Percentiles rank a stretch among this genome's conserved stretches.
Conservation (phyloP, 441 rosid species). For the Manihot esculenta region DNA sequence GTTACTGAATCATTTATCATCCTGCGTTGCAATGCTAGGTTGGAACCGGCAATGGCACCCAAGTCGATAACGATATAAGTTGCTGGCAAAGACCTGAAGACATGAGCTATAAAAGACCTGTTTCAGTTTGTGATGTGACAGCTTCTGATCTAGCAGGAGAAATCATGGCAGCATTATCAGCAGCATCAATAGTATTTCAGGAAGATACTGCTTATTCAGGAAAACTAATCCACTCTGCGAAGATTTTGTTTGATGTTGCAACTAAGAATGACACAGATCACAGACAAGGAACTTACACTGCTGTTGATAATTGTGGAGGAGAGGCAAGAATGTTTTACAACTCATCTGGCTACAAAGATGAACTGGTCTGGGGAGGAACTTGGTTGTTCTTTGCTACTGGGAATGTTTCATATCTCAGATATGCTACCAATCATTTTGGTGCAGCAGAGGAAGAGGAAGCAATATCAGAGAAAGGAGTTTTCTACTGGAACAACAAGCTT, state of each 20-base stretch:
- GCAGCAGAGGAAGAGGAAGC: slow-evolving; percentile 43
- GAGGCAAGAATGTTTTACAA: slow-evolving; percentile 44
- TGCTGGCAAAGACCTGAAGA: slow-evolving; percentile 78
- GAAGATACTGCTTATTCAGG: slow-evolving; percentile 38
- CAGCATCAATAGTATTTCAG: slow-evolving; percentile 56
- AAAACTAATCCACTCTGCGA: slow-evolving; percentile 31
- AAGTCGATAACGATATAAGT: slow-evolving; percentile 33
- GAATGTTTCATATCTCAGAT: slow-evolving; percentile 42
- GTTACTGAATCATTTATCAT: neutral
- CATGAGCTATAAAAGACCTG: slow-evolving; percentile 47
- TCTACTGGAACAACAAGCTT: slow-evolving; percentile 65
- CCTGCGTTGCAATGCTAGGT: slow-evolving; percentile 35
- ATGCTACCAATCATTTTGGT: slow-evolving; percentile 35
- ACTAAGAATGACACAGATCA: slow-evolving; percentile 25
- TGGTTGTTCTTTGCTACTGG: slow-evolving; percentile 64
- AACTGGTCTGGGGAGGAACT: slow-evolving; percentile 59
- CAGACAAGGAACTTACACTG: slow-evolving; percentile 35
- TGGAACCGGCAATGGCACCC: slow-evolving; percentile 39
- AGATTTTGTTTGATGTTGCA: slow-evolving; percentile 35
- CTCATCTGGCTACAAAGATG: slow-evolving; percentile 52
- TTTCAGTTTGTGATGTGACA: slow-evolving; percentile 35
- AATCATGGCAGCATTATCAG: slow-evolving; percentile 51
- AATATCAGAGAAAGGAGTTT: slow-evolving; percentile 41
- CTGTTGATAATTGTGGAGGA: slow-evolving; percentile 41
- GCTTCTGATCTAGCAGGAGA: slow-evolving; percentile 64